phyloP scores from a whole-genome alignment of 345 rosid species.

The Erysimum cheiranthoides region DNA sequence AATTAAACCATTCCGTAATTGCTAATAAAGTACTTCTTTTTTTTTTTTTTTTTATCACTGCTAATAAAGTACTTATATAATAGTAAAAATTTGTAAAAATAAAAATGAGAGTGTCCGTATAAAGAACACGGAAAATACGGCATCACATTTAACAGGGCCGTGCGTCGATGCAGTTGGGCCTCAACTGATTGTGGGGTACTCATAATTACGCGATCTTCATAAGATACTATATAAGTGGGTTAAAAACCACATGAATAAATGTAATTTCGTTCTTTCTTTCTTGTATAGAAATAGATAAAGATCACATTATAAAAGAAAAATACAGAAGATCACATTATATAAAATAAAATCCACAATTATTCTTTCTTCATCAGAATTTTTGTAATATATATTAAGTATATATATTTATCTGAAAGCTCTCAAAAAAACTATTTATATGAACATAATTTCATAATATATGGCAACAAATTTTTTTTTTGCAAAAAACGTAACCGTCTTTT shows the following conservation, averaged over 20 bases:
- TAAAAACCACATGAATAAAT: slow-evolving; percentile 33
- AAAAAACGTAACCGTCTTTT: too few relatives aligned
- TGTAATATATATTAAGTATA: too few relatives aligned
- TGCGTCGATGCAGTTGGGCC: slow-evolving; percentile 38
- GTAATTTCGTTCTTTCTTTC: background rate
- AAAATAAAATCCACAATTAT: background rate
- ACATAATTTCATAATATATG: too few relatives aligned
- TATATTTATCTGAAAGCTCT: too few relatives aligned
- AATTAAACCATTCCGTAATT: background rate
- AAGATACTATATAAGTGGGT: background rate
- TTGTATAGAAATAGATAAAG: too few relatives aligned
- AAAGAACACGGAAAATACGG: slow-evolving; percentile 36
- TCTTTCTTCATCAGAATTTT: too few relatives aligned
- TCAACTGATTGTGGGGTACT: slow-evolving; percentile 32
- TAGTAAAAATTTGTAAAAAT: background rate
- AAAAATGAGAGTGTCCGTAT: slow-evolving; percentile 23
- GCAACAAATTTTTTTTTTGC: too few relatives aligned
- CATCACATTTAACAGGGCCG: slow-evolving; percentile 23
- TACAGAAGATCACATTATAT: background rate
- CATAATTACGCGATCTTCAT: background rate
- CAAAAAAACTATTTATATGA: too few relatives aligned
- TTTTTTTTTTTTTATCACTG: too few relatives aligned
- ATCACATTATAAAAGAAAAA: too few relatives aligned
- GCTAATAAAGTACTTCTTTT: too few relatives aligned
- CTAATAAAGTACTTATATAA: background rate